Evolutionary conservation across 2,329 filamentous ascomycete genomes (phyloP), one percentile per base, ranked within the genome.

Genomic region (Penicillium sp.): DNA sequence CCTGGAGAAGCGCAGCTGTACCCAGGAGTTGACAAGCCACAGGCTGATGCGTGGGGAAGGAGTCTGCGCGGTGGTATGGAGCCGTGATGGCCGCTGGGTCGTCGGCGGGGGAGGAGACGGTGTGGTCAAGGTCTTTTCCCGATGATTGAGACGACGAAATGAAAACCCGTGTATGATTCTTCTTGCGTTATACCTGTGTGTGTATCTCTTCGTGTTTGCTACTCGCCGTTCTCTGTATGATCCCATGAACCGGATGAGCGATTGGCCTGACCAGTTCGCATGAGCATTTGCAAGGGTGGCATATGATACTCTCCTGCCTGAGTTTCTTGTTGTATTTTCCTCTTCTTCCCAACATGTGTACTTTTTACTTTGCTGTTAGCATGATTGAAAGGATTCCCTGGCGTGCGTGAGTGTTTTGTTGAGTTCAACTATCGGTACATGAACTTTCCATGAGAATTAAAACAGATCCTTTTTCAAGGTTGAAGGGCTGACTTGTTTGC

Each of bases 11-110:
- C 83, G 93, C 42, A 87, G 86, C 38, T 99, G 93, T 74, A 93
- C 88, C 4, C 93, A 99, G 70, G 93, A 97, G 68, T 89, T 99
- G 62, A 95, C 90, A 2, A 89, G 83, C 53, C 91, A 97, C 72
- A 83, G 93, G 34, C 81, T 95, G 57, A 96, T 97, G 91, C 83
- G 93, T 43, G 93, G 92, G 41, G 93, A 99, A 68, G 93, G 93
- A 18, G 89, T 97, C 7, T 97, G 92, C 72, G 82, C 86, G 13
- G 92, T 95, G 4, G 88, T 93, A 14, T 99, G 93, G 93, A 95
- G 90, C 66, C 87, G 90, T 62, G 93, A 99, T 66, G 91, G 92
- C 29, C 82, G 90, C 58, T 93, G 93, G 81, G 91, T 99, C 31
- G 89, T 97, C 49, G 95, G 89, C 62, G 92, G 87, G 31, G 93